These are phyloP conservation scores for Cetradonia linearis DNA, from an alignment of 495 filamentous ascomycete genomes.

Conservation along the genomic window DNA sequence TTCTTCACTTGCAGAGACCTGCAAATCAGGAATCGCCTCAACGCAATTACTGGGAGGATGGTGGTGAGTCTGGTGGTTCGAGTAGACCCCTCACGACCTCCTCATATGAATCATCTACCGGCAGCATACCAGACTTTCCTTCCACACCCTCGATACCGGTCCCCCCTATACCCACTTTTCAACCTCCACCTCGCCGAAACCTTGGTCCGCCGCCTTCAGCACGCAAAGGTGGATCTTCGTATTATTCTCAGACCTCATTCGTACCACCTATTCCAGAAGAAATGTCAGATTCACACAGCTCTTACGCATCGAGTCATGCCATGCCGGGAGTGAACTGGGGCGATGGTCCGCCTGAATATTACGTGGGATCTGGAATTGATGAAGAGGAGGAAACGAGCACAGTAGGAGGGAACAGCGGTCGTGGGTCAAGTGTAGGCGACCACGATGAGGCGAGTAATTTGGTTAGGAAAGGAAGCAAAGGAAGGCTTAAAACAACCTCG, in stretches of 20 bases:
- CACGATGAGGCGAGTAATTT: slow-evolving; percentile 51
- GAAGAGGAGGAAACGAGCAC: slow-evolving; percentile 38
- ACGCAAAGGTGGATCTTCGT: slow-evolving; percentile 62
- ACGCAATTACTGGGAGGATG: slow-evolving; percentile 28
- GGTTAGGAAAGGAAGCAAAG: slow-evolving; percentile 69
- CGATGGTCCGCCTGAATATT: slow-evolving; percentile 41
- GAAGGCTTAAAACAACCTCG: slow-evolving; percentile 61
- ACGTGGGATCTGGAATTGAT: slow-evolving; percentile 30
- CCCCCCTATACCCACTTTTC: slow-evolving; percentile 20
- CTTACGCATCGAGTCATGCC: slow-evolving; percentile 71
- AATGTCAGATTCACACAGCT: slow-evolving; percentile 52
- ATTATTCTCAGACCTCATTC: slow-evolving; percentile 58
- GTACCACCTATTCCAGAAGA: slow-evolving; percentile 90
- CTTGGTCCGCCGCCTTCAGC: slow-evolving; percentile 45
- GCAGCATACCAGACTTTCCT: slow-evolving; percentile 41
- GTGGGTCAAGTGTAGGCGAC: slow-evolving; percentile 35
- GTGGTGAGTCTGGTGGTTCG: slow-evolving; percentile 33
- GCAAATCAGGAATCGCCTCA: slow-evolving; percentile 23
- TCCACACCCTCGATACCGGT: slow-evolving; percentile 26
- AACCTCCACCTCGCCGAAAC: slow-evolving; percentile 26
- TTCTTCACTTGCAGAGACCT: slow-evolving; percentile 42
- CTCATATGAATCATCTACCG: slow-evolving; percentile 27
- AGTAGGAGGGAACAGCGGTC: slow-evolving; percentile 26
- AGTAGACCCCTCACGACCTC: slow-evolving; percentile 28
- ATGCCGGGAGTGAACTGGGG: slow-evolving; percentile 61